Evolutionary conservation across 306 rosid genomes (phyloP), one percentile per base, ranked within the genome.

Genomic region (Castanea mollissima): DNA sequence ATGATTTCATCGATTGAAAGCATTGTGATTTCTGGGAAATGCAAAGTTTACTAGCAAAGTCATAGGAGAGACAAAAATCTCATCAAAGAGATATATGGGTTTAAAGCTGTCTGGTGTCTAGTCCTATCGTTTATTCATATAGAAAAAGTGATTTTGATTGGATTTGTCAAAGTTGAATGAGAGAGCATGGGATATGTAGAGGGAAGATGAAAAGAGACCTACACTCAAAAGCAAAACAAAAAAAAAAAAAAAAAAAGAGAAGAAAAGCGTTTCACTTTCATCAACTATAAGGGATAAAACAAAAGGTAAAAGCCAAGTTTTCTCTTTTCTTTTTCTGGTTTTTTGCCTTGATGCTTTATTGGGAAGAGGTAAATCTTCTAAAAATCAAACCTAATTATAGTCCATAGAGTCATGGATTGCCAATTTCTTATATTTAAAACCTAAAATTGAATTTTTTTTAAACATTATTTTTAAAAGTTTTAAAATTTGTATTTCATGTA

Each of bases 161-260:
- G 57, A 81, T 74, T 20, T 60, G 67, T 77, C 34, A 55, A 81
- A 78, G 80, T 70, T 81, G 76, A 65, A 76, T 55, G n/a, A 56
- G 44, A 65, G 69, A 65, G 32, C 19, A 18, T 55, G 62, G 18
- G 78, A 76, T 23, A 19, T 41, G 67, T 7, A 27, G 49, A 65
- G 55, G 55, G 11, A 19, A 64, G 29, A n/a, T 31, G 55, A 15
- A 60, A 15, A 59, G 77, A 62, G 46, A 63, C 55, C 51, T 71
- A 19, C 72, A 77, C 68, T 51, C 54, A 49, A 52, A 52, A 84
- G 73, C 16, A 76, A 63, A 63, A 83, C 46, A 11, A 41, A 41
- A 41, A 41, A 41, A 41, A 0, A 41, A 0, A 8, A 41, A 74
- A 63, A 51, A 69, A 4, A 3, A 67, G 65, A 69, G 51, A 68